These are phyloP conservation scores for Plantago elongata DNA, from an alignment of 257 asterid genomes.

Conservation along the genomic window DNA sequence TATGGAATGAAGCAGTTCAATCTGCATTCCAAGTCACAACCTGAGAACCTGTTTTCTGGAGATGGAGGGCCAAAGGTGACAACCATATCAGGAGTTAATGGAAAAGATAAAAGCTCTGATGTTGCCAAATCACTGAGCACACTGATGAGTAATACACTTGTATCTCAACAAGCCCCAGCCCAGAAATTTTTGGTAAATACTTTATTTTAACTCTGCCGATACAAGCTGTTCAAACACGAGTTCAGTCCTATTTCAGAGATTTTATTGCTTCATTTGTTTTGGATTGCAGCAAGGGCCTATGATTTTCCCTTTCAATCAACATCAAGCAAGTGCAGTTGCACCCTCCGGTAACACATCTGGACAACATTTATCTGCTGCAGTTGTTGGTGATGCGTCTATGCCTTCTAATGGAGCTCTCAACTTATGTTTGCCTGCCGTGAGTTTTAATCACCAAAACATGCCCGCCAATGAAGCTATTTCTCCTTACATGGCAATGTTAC, in stretches of 20 bases:
- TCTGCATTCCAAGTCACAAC: slow-evolving; percentile 20
- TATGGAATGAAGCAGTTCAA: slow-evolving; percentile 24
- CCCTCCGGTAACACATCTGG: slow-evolving; percentile 29
- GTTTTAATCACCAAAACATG: slow-evolving; percentile 26
- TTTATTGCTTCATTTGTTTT: slow-evolving; percentile 13
- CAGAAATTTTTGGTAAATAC: slow-evolving; percentile 38
- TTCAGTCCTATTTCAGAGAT: neutral
- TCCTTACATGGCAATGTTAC: slow-evolving; percentile 36
- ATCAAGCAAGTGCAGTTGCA: slow-evolving; percentile 24
- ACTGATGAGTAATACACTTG: slow-evolving; percentile 19
- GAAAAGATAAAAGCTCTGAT: slow-evolving; percentile 34
- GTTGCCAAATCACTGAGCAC: slow-evolving; percentile 25
- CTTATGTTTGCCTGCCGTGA: slow-evolving; percentile 13
- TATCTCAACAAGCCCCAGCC: slow-evolving; percentile 39
- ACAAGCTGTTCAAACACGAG: slow-evolving; percentile 11
- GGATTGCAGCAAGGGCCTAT: slow-evolving; percentile 33
- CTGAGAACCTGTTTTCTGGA: slow-evolving; percentile 23
- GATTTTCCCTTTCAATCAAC: slow-evolving; percentile 33
- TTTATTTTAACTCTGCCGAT: neutral
- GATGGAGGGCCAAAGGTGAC: slow-evolving; percentile 24
- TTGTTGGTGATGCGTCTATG: slow-evolving; percentile 25
- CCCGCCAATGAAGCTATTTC: slow-evolving; percentile 32
- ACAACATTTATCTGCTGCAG: slow-evolving; percentile 29
- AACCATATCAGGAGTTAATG: slow-evolving; percentile 16
- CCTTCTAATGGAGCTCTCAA: slow-evolving; percentile 21